A percentile compares a stretch with the other conserved stretches of the same genome.
Conservation (phyloP, 176 grass and related monocot species). For the Canna indica region DNA sequence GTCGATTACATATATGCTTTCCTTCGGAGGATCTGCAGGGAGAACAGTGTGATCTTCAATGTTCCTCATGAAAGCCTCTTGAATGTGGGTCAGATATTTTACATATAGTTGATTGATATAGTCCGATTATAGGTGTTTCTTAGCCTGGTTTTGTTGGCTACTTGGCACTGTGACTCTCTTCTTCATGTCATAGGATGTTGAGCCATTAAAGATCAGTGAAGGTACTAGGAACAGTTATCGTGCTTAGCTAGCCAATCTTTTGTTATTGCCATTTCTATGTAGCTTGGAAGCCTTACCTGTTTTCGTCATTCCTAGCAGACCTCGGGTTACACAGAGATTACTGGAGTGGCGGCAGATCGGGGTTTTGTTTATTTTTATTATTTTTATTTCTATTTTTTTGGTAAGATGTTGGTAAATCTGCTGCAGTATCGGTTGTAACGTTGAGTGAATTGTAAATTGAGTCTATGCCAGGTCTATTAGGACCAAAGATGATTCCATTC, state of each 20-base stretch:
- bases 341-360: neutral
- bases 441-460: neutral
- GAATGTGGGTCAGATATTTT: slow-evolving; percentile 77
- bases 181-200: neutral
- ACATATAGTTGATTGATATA: slow-evolving; percentile 37
- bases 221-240: neutral
- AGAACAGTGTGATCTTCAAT: slow-evolving; percentile 73
- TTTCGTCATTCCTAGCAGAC: neutral
- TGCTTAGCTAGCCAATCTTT: neutral
- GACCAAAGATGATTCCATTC: too few relatives aligned
- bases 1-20: slow-evolving; percentile 59
- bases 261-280: neutral
- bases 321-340: neutral
- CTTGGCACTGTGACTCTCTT: neutral
- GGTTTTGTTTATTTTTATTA: neutral
- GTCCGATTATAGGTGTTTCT: neutral
- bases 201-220: neutral
- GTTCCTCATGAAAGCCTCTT: slow-evolving; percentile 66
- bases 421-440: neutral
- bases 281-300: neutral
- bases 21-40: slow-evolving; percentile 57
- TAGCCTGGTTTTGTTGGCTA: neutral
- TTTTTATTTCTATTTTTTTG: neutral
- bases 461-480: neutral
- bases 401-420: neutral